phyloP scores from a whole-genome alignment of 1,284 basidiomycete genomes.

The Schizophyllum amplum region DNA sequence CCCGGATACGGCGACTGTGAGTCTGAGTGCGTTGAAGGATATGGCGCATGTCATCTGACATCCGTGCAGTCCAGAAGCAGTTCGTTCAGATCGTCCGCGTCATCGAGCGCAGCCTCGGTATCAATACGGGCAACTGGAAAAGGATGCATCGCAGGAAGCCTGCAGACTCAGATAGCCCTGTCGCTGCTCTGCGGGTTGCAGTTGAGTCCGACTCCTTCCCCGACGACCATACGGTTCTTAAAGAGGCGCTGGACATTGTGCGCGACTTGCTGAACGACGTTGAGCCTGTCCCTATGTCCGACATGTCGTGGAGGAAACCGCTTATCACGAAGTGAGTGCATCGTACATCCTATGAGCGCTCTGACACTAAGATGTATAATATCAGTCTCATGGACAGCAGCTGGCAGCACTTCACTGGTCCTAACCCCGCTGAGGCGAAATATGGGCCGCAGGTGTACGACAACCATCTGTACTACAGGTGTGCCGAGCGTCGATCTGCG shows the following conservation, averaged over 20 bases:
- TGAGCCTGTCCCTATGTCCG: conserved; percentile 21
- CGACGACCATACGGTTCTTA: conserved; percentile 38
- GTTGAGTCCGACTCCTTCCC: conserved; percentile 23
- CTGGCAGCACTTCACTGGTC: conserved; percentile 61
- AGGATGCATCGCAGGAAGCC: not conserved
- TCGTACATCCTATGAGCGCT: not conserved
- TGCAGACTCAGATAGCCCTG: not conserved
- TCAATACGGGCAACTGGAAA: conserved; percentile 17
- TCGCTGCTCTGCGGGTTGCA: not conserved
- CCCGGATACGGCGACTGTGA: conserved; percentile 59
- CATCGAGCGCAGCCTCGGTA: conserved; percentile 54
- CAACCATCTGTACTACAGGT: conserved; percentile 73
- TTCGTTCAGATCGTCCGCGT: conserved; percentile 63
- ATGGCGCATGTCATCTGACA: not conserved
- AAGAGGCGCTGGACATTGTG: conserved; percentile 43
- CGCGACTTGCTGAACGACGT: conserved; percentile 27
- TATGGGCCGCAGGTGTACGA: conserved; percentile 70
- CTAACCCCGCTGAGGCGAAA: conserved; percentile 62
- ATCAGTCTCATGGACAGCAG: conserved; percentile 68
- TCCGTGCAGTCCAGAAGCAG: conserved; percentile 41
- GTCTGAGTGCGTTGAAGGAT: conserved; percentile 11
- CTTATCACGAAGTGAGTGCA: conserved; percentile 42
- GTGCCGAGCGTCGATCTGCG: conserved; percentile 15
- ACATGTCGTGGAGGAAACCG: conserved; percentile 16
- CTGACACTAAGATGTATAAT: not conserved